Base-by-base conservation (phyloP, 1,284 basidiomycete species). In the Ustilago vetiveriae region DNA sequence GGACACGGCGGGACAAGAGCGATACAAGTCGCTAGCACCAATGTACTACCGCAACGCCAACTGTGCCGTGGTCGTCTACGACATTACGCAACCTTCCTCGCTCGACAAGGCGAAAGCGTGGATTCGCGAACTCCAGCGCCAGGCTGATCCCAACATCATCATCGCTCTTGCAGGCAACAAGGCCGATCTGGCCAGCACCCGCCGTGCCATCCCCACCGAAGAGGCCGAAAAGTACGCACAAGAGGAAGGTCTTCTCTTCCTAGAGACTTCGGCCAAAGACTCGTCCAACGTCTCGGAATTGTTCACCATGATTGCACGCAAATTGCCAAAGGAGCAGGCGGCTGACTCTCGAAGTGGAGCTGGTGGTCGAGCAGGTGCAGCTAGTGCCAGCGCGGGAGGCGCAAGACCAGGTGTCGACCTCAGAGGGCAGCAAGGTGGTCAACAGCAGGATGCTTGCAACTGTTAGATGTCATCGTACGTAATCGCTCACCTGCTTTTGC, bases 91-190 rank as follows among this genome's bases (percentile, higher is more conserved):
- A 40, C 66, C 74, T 45, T 76, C 76, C 6, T 87, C 94, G 8
- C 88, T 98, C 58, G 94, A 97, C 85, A 97, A 97, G 84, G 94
- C 94, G 40, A 91, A 92, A 78, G 90, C 90, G 72, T 98, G 94
- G 94, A 95, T 98, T 75, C 88, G 91, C 60, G 94, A 97, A 83
- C 88, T 98, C 10, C 93, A 97, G 83, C 91, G 94, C 58, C 94
- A 98, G 85, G 94, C 94, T 38, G 95, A 98, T 82, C 93, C 94
- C 23, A 92, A 91, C 50, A 97, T 97, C 84, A 72, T 80, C 37
- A 80, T 81, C 35, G 92, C 94, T 39, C 88, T 98, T 23, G 95
- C 94, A 56, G 94, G 94, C 49, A 98, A 98, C 87, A 98, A 98
- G 85, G 84, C 88, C 14, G 94, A 98, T 83, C 85, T 98, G 43